phyloP scores from a whole-genome alignment of 352 stramenopile genomes.

The Phytophthora litchii region DNA sequence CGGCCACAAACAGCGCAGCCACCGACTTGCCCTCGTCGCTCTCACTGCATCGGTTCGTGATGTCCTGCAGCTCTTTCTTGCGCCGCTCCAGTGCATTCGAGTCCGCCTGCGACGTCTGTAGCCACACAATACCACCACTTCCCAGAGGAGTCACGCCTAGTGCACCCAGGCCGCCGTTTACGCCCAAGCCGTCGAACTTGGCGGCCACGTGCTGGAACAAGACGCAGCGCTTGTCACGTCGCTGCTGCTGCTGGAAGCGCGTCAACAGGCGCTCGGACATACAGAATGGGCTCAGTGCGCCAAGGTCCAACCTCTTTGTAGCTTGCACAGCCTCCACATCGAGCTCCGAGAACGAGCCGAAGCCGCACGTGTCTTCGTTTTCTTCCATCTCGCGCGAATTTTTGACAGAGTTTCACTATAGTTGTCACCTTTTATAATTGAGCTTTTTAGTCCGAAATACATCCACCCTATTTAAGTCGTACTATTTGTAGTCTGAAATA shows the following conservation, averaged over 20 bases:
- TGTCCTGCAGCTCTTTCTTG: conserved; percentile 65
- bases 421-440: conserved; percentile 2
- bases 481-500: too few relatives aligned
- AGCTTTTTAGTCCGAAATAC: conserved; percentile 5
- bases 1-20: conserved; percentile 41
- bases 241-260: conserved; percentile 43
- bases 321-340: not conserved
- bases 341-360: conserved; percentile 71
- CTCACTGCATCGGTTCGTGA: conserved; percentile 44
- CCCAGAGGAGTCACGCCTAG: conserved; percentile 29
- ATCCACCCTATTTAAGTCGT: too few relatives aligned
- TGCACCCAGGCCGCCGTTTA: conserved; percentile 58
- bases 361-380: conserved; percentile 74
- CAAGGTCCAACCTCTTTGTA: conserved; percentile 40
- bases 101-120: conserved; percentile 54
- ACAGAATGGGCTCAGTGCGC: conserved; percentile 50
- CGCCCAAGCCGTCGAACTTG: conserved; percentile 53
- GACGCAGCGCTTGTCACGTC: conserved; percentile 7
- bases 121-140: conserved; percentile 55
- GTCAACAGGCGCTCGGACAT: conserved; percentile 48
- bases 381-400: conserved; percentile 44
- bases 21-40: conserved; percentile 24
- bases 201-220: conserved; percentile 56
- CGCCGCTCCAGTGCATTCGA: conserved; percentile 55
- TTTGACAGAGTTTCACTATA: not conserved